Evolutionary conservation across 208 protist genomes (phyloP).

Genomic region (Naegleria fowleri): DNA sequence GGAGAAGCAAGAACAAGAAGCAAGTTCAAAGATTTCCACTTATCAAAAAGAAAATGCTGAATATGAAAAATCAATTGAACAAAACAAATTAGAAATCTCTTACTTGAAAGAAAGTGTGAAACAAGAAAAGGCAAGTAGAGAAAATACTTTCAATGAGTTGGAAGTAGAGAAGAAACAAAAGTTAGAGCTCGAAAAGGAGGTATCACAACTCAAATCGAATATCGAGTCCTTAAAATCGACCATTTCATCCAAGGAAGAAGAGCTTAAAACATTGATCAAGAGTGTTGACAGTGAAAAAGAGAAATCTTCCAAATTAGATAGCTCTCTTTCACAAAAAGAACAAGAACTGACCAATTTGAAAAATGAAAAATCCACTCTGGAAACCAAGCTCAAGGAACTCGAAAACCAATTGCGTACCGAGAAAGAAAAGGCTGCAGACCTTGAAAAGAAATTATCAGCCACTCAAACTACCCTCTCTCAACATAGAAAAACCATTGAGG

Average conservation of each 20-base stretch:
- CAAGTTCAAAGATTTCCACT: background rate
- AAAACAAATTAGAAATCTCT: background rate
- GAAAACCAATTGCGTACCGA: background rate
- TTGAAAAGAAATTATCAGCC: background rate
- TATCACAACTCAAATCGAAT: background rate
- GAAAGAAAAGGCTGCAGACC: background rate
- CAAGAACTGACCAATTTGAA: background rate
- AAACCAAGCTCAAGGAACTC: background rate
- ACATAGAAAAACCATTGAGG: background rate
- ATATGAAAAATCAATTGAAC: background rate
- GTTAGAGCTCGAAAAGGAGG: background rate
- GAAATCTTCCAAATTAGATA: background rate
- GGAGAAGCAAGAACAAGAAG: background rate
- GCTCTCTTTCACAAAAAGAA: background rate
- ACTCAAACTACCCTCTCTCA: background rate
- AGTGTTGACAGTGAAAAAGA: background rate
- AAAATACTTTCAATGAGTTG: background rate
- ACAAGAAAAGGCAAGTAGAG: background rate
- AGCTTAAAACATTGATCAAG: background rate
- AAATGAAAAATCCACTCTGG: background rate
- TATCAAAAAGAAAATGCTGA: background rate
- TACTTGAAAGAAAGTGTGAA: background rate
- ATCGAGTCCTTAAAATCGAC: background rate
- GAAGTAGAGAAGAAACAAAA: background rate
- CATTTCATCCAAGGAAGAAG: background rate